Conservation (phyloP, 257 asterid genomes). For the Gentiana straminea region DNA sequence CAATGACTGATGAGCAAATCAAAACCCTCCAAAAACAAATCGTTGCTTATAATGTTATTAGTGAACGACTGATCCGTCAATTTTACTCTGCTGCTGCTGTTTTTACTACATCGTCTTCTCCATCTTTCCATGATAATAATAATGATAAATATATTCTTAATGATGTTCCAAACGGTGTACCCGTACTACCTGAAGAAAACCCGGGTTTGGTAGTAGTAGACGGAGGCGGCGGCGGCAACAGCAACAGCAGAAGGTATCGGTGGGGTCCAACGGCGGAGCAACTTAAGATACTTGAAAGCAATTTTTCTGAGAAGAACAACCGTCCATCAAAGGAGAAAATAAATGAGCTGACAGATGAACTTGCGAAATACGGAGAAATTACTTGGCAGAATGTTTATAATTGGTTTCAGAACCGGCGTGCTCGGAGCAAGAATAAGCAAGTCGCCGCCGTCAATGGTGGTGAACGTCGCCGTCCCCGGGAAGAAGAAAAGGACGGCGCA, state of each 20-base stretch:
- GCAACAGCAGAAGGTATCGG: constrained; percentile 11
- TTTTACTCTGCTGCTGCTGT: constrained; percentile 34
- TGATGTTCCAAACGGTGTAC: constrained; percentile 3
- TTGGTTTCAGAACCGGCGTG: constrained; percentile 35
- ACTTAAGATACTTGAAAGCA: constrained; percentile 15
- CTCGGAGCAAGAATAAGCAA: constrained; percentile 20
- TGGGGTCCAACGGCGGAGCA: constrained; percentile 21
- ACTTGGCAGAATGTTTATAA: constrained; percentile 22
- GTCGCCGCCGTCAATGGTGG: not conserved
- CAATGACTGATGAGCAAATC: constrained; percentile 88
- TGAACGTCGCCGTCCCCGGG: no score
- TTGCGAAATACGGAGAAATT: constrained; percentile 25
- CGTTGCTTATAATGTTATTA: constrained; percentile 67
- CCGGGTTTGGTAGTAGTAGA: no score
- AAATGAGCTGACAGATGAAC: constrained; percentile 15
- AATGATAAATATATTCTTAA: constrained; percentile 58
- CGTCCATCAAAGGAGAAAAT: constrained; percentile 19
- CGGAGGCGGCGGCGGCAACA: not conserved
- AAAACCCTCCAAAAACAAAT: constrained; percentile 81
- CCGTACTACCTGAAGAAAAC: not conserved
- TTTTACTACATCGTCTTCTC: no score
- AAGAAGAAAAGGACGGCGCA: no score
- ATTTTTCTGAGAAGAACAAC: constrained; percentile 13
- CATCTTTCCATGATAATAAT: constrained; percentile 23
- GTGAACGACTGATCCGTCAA: constrained; percentile 61